Conservation (phyloP, 805 yeast species). For the Blastobotrys mokoenaii region DNA sequence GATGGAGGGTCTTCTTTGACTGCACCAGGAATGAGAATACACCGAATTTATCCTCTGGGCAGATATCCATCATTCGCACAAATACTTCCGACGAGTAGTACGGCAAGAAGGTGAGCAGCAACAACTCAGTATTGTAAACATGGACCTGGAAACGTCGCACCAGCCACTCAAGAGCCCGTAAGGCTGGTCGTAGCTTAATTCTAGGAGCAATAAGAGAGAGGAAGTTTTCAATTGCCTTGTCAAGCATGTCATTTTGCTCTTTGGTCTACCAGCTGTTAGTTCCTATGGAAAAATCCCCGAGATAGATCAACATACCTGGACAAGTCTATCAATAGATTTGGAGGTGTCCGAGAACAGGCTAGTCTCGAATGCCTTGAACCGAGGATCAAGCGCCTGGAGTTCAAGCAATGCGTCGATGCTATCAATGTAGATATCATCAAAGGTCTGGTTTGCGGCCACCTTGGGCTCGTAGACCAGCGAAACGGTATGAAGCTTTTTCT, state of each 20-base stretch:
- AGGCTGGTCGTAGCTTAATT: constrained; percentile 64
- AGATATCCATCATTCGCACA: constrained; percentile 62
- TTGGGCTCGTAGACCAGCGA: constrained; percentile 81
- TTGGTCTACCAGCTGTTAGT: constrained; percentile 31
- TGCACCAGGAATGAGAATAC: constrained; percentile 64
- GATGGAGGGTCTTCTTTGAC: constrained; percentile 53
- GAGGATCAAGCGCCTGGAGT: constrained; percentile 59
- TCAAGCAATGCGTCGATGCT: constrained; percentile 72
- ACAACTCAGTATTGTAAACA: constrained; percentile 63
- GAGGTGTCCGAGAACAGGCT: constrained; percentile 82
- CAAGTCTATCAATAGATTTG: constrained; percentile 67
- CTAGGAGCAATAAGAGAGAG: constrained; percentile 67
- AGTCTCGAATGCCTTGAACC: constrained; percentile 59
- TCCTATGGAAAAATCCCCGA: background rate
- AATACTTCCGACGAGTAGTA: constrained; percentile 69
- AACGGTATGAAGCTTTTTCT: constrained; percentile 81
- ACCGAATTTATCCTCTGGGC: constrained; percentile 59
- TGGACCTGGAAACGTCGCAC: constrained; percentile 84
- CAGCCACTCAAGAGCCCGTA: constrained; percentile 89
- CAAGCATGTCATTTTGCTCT: constrained; percentile 68
- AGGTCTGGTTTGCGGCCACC: constrained; percentile 92
- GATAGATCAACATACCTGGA: constrained; percentile 37
- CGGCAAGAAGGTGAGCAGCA: constrained; percentile 71
- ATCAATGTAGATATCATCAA: constrained; percentile 63
- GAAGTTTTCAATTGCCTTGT: constrained; percentile 67